Conservation (phyloP, 257 asterid genomes). For the Phtheirospermum japonicum region DNA sequence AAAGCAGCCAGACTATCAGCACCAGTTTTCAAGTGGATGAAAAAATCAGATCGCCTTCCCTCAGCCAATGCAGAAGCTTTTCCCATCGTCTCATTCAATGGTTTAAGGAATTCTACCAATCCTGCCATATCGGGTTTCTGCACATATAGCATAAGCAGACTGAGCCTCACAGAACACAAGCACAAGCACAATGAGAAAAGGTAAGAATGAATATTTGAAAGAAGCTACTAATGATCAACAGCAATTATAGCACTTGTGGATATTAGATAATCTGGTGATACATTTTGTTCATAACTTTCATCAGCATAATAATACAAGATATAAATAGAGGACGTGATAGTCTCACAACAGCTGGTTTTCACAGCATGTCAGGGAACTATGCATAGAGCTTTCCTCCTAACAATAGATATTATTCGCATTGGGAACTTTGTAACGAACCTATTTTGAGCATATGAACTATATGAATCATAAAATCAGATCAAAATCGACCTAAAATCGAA, state of each 20-base stretch:
- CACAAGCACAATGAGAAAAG: constrained; percentile 3
- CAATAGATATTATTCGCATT: constrained; percentile 1
- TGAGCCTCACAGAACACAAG: constrained; percentile 24
- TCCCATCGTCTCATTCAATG: constrained; percentile 67
- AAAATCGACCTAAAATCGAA: not conserved
- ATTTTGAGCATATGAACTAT: not conserved
- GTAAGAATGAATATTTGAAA: constrained; percentile 12
- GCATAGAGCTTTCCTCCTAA: not conserved
- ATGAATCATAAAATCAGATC: not conserved
- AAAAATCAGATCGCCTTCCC: constrained; percentile 76
- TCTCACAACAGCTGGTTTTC: not conserved
- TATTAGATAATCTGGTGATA: constrained; percentile 17
- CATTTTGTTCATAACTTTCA: not conserved
- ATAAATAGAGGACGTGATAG: not conserved
- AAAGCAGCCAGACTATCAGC: constrained; percentile 83
- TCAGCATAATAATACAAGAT: not conserved
- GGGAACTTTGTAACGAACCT: not conserved
- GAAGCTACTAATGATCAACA: not conserved
- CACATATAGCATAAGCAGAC: constrained; percentile 24
- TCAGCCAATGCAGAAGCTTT: constrained; percentile 73
- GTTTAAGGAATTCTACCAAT: constrained; percentile 75
- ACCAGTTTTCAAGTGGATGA: constrained; percentile 87
- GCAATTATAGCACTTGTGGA: not conserved
- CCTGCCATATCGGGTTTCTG: constrained; percentile 89
- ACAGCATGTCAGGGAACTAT: not conserved